Base-by-base conservation (phyloP, 2,329 filamentous ascomycete species). In the Talaromyces sp. region DNA sequence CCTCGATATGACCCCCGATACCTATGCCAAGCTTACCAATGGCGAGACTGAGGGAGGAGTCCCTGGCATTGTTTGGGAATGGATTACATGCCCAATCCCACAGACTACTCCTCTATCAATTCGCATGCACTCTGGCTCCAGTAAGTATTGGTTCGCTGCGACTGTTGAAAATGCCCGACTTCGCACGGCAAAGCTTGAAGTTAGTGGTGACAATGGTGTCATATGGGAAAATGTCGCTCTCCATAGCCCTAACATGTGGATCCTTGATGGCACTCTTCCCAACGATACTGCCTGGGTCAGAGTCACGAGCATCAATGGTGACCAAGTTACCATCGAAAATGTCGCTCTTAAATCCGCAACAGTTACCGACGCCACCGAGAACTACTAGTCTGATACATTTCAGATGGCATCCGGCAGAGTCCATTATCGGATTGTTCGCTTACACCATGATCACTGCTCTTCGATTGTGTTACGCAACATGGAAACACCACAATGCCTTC, bases 121-220 rank as follows among this genome's bases (percentile, higher is more conserved):
- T n/a, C 19, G 35, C 22, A 56, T 56, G 52, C 52, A 56, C n/a
- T 31, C 6, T 22, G 52, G 52, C 14, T 31, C 52, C 8, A 56
- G 52, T 19, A 56, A 56, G 33, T 56, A 56, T 10, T 56, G 52
- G 52, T 37, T 56, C 31, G 52, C 52, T n/a, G 52, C 52, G 1
- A 56, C 52, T 2, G 52, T 56, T 39, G 52, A 56, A 31, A 56
- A 56, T 37, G 52, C 52, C 22, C 52, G 52, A 56, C 52, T 56
- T 37, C 52, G 52, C n/a, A 56, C 52, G 22, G 24, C 52, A 16
- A 56, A 56, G 52, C 35, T 56, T 10, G 52, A 56, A 19, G 52
- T 56, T 7, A 56, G 52, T 31, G 37, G 52, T 37, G 52, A 56
- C 14, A 19, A 13, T 24, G 52, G 52, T 8, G 16, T 16, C 16